Evolutionary conservation across 805 yeast species (phyloP).

Genomic region (Wickerhamiella azyma): DNA sequence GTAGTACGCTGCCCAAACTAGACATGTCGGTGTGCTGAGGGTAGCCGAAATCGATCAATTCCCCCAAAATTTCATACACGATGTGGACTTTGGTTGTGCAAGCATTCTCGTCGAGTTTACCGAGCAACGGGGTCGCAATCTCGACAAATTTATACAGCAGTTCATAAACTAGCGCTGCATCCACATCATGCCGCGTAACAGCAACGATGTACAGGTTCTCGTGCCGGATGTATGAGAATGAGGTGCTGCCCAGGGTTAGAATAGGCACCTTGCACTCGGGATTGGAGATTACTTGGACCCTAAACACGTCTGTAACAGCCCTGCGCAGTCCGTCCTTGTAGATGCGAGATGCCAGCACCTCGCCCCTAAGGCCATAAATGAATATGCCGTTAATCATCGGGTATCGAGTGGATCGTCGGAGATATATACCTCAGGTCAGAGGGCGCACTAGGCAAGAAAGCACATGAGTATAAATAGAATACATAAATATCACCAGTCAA

Average conservation of each 20-base stretch:
- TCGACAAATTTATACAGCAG: slow-evolving; percentile 50
- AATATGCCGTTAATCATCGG: slow-evolving; percentile 74
- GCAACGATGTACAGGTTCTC: slow-evolving; percentile 67
- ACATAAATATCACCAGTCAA: slow-evolving; percentile 31
- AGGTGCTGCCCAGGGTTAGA: slow-evolving; percentile 81
- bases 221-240: slow-evolving; percentile 63
- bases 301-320: slow-evolving; percentile 71
- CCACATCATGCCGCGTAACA: slow-evolving; percentile 79
- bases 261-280: slow-evolving; percentile 52
- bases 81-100: slow-evolving; percentile 53
- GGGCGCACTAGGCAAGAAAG: too few relatives aligned
- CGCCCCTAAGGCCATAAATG: slow-evolving; percentile 68
- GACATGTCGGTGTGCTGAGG: slow-evolving; percentile 51
- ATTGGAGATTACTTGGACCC: slow-evolving; percentile 78
- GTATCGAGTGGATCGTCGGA: neutral
- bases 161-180: slow-evolving; percentile 68
- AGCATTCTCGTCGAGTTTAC: slow-evolving; percentile 32
- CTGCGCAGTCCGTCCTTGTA: slow-evolving; percentile 65
- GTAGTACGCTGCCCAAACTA: slow-evolving; percentile 28
- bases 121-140: slow-evolving; percentile 36
- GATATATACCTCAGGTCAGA: neutral
- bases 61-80: slow-evolving; percentile 67
- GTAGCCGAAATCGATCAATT: slow-evolving; percentile 62
- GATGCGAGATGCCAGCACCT: slow-evolving; percentile 60
- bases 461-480: neutral